phyloP scores from a whole-genome alignment of 2,329 filamentous ascomycete species.

The Colletotrichum filicis region DNA sequence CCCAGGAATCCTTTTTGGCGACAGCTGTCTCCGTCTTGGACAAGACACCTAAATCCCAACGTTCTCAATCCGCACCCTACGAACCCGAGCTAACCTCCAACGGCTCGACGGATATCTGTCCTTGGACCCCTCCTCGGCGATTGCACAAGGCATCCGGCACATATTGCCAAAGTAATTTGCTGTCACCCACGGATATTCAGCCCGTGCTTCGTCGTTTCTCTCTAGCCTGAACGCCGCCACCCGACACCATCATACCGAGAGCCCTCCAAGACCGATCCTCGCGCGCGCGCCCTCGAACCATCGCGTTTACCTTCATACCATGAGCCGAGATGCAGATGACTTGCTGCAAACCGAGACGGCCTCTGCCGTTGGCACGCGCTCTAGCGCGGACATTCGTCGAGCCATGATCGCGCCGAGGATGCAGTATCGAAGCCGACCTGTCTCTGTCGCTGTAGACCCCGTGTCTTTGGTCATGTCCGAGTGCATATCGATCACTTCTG shows the following conservation, averaged over 20 bases:
- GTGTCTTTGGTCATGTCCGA: constrained; percentile 96
- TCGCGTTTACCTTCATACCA: constrained; percentile 12
- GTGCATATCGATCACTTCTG: constrained; percentile 98
- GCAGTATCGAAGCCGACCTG: constrained; percentile 69
- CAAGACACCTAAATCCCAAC: constrained; percentile 26
- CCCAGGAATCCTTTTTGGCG: constrained; percentile 11
- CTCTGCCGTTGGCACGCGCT: constrained; percentile 8
- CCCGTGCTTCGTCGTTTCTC: background rate
- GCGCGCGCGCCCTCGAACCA: background rate
- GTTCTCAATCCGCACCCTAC: background rate
- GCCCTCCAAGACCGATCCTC: background rate
- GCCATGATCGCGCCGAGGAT: constrained; percentile 52
- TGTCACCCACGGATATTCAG: background rate
- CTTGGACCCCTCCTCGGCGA: background rate
- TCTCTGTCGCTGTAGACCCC: constrained; percentile 88
- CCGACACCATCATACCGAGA: constrained; percentile 4
- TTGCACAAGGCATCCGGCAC: background rate
- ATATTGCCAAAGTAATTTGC: background rate
- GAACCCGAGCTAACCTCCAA: constrained; percentile 6
- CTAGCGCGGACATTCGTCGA: constrained; percentile 37
- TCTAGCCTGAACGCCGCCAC: background rate
- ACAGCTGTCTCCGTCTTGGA: constrained; percentile 20
- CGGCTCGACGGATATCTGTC: constrained; percentile 7
- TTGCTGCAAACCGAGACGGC: constrained; percentile 19
- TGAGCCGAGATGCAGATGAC: constrained; percentile 30